Evolutionary conservation across 2,329 filamentous ascomycete species (phyloP).

Genomic region (Paraphoma chrysanthemicola): DNA sequence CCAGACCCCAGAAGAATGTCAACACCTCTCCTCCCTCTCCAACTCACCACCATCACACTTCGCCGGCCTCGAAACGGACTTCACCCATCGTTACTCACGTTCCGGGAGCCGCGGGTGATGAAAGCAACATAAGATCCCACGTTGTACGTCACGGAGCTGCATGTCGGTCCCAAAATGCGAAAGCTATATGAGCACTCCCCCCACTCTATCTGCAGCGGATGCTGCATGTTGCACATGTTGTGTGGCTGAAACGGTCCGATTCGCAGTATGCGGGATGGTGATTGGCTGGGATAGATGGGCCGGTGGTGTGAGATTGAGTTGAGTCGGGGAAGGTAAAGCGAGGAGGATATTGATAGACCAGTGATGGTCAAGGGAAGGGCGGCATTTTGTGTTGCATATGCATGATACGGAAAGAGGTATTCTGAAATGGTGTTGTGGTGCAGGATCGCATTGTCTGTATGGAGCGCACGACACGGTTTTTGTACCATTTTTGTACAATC

Average conservation of each 20-base stretch:
- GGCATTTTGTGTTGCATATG: too few relatives aligned
- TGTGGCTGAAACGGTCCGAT: neutral
- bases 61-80: conserved; percentile 38
- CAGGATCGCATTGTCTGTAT: too few relatives aligned
- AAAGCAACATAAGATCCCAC: neutral
- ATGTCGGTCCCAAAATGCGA: neutral
- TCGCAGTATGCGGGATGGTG: neutral
- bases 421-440: too few relatives aligned
- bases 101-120: neutral
- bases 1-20: conserved; percentile 36
- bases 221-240: neutral
- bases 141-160: neutral
- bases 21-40: conserved; percentile 13
- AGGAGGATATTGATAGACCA: neutral
- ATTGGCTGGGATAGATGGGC: neutral
- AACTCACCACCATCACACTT: conserved; percentile 12
- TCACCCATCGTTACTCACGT: conserved; percentile 32
- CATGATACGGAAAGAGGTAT: too few relatives aligned
- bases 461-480: too few relatives aligned
- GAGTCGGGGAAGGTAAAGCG: neutral
- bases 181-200: neutral
- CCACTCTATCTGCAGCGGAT: neutral
- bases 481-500: too few relatives aligned
- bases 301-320: neutral
- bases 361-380: too few relatives aligned